Conservation (phyloP, 352 stramenopile genomes). For the Phytopythium delawarense region DNA sequence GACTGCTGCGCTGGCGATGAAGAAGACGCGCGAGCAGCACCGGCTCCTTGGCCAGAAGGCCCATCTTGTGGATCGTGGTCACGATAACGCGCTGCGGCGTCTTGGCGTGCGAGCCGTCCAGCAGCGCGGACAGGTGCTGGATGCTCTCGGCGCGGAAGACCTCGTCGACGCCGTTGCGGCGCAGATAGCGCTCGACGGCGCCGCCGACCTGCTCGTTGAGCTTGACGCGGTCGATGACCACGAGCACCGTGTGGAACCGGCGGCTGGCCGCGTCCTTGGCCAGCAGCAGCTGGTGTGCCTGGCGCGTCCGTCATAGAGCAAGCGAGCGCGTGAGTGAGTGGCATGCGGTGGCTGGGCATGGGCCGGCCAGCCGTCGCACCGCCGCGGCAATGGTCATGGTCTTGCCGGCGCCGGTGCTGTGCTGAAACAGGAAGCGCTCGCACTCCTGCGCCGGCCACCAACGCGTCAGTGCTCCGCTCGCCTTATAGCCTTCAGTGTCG, state of each 20-base stretch:
- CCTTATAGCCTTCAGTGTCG: background rate
- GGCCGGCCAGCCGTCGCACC: slow-evolving; percentile 11
- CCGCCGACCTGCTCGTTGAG: slow-evolving; percentile 77
- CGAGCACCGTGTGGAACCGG: slow-evolving; percentile 73
- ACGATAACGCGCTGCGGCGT: slow-evolving; percentile 60
- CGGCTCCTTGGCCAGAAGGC: slow-evolving; percentile 57
- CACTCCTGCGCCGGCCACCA: background rate
- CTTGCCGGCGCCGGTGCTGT: slow-evolving; percentile 82
- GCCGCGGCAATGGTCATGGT: slow-evolving; percentile 73
- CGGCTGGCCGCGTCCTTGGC: slow-evolving; percentile 27
- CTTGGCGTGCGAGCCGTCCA: slow-evolving; percentile 18
- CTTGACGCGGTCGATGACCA: slow-evolving; percentile 81
- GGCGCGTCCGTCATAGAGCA: background rate
- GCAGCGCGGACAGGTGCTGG: slow-evolving; percentile 53
- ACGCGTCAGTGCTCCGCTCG: background rate
- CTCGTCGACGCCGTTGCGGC: slow-evolving; percentile 64
- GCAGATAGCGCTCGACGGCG: slow-evolving; percentile 64
- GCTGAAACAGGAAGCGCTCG: slow-evolving; percentile 67
- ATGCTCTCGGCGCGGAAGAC: slow-evolving; percentile 74
- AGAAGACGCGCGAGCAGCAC: slow-evolving; percentile 66
- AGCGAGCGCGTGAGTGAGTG: slow-evolving; percentile 3
- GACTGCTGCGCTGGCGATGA: slow-evolving; percentile 27
- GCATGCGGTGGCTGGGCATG: background rate
- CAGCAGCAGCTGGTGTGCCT: slow-evolving; percentile 68
- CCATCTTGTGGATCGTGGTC: slow-evolving; percentile 81